Evolutionary conservation across 2,329 filamentous ascomycete genomes (phyloP), one percentile per base, ranked within the genome.

Genomic region (Thermoascus crustaceus): DNA sequence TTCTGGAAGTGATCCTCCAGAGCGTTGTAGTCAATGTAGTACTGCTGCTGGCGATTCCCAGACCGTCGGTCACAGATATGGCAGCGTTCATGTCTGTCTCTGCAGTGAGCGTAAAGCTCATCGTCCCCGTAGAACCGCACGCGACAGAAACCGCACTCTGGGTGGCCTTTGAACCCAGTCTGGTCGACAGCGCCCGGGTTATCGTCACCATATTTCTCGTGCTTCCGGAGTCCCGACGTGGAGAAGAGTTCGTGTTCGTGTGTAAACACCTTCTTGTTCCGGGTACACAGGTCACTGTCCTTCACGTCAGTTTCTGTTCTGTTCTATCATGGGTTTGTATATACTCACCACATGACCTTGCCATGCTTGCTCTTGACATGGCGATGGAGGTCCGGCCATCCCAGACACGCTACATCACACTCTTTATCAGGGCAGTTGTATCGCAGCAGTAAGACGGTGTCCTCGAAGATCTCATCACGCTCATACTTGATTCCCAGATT

Each of bases 211-310:
- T 82, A 78, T 43, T 78, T 83, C 73, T 96, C 93, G 59, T 98
- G 91, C 51, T 78, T 83, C 47, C 84, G 79, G 32, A 96, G 69
- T 48, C 89, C 85, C 44, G 80, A 75, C 42, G 78, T 74, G 1
- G 84, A 82, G 58, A 95, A 96, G 1, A 98, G 72, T 44, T 93
- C 85, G 57, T 98, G 91, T 62, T 98, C 91, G 63, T 98, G 91
- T 1, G 91, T 95, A 51, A 98, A 98, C 21, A 95, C 87, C 55
- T 94, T 95, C 65, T 98, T 98, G 68, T 95, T 88, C 41, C 87
- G 72, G 5, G 88, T 84, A 62, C 88, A 95, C 7, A 94, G 71
- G 59, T 94, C 86, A 61, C 84, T 73, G 41, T 19, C 17, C 17
- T 11, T 7, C 26, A 16, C 8, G 7, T 18, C 8, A 30, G 17